Base-by-base conservation (phyloP, 2,329 filamentous ascomycete species). In the Cercospora berteroae region DNA sequence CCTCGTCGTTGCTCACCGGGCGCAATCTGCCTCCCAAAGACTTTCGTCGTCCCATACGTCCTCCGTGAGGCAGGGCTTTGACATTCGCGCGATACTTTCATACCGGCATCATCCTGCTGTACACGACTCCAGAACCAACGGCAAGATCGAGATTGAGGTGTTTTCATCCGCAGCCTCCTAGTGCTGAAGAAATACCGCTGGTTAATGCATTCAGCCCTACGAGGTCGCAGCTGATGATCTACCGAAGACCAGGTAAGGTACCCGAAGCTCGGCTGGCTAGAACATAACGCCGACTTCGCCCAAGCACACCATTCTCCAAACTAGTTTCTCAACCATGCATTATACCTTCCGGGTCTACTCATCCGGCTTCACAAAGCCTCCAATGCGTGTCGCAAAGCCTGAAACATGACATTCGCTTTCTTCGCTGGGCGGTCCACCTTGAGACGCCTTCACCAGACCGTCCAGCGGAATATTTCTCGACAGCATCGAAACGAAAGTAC, bases 391-490 rank as follows among this genome's bases (percentile, higher is more conserved):
- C 31, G 60, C 64, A 44, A 57, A 31, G 39, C 63, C 63, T 8
- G 25, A 67, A 70, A 65, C 36, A 76, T 77, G 75, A 76, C 70
- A 60, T 64, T 72, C 29, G 60, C 70, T 36, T 70, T 69, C 60
- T 68, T 77, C 67, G 67, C 71, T 67, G 71, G 72, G 66, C 74
- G 74, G 67, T 69, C 72, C 18, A 76, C 70, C 20, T 29, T 77
- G 20, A 72, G 72, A 18, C 72, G 72, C 36, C 74, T 78, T n/a
- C 75, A 78, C 67, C 71, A 73, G 60, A 73, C 72, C 66, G 75
- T 76, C 63, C 72, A 77, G 66, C 74, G 76, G 67, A 77, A 76
- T 65, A 71, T 77, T 55, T 50, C 70, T 59, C 72, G 71, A 48
- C 71, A 72, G 31, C 74, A 77, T 44, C 71, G 61, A 10, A 72